Base-by-base conservation (phyloP, 2,329 filamentous ascomycete genomes). In the Cadophora malorum region DNA sequence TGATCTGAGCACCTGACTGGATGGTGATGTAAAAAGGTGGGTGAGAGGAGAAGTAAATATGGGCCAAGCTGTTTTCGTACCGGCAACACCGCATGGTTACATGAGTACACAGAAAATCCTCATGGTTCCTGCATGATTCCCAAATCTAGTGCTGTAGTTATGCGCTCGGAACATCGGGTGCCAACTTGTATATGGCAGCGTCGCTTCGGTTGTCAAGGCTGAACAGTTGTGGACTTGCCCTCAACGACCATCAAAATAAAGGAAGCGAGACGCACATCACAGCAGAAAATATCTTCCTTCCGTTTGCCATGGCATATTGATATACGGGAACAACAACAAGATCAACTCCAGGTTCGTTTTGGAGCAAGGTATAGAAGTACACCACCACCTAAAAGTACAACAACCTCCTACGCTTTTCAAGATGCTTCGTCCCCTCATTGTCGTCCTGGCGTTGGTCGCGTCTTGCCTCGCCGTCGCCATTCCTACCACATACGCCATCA, bases 131-230 rank as follows among this genome's bases (percentile, higher is more conserved):
- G 59, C 23, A 25, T 66, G 50, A 38, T 16, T 61, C 10, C 63
- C 12, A 35, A 41, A 41, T 49, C n/a, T 33, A 23, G 12, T 12
- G 2, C 49, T 64, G 61, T 55, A 63, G 35, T 19, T 41, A 64
- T 21, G 55, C 67, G 61, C 45, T 59, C 16, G 38, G 66, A 21
- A 33, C 47, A 9, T 59, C 21, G 21, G 56, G 41, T n/a, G 14
- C 58, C 23, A 35, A n/a, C 41, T 28, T 52, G 1, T 23, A 65
- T 16, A 38, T 47, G 25, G 23, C 31, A 33, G 49, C 53, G 52
- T 65, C 53, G 35, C 35, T 58, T 66, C 59, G 59, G 59, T 25
- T 56, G 58, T 31, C 47, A 49, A 67, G 60, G 65, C 62, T 60
- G 60, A 60, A 28, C 35, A 21, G 19, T 49, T 49, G 45, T 49